Evolutionary conservation across 1,284 basidiomycete genomes (phyloP), one percentile per base, ranked within the genome.

Genomic region (Gymnopus androsaceus): DNA sequence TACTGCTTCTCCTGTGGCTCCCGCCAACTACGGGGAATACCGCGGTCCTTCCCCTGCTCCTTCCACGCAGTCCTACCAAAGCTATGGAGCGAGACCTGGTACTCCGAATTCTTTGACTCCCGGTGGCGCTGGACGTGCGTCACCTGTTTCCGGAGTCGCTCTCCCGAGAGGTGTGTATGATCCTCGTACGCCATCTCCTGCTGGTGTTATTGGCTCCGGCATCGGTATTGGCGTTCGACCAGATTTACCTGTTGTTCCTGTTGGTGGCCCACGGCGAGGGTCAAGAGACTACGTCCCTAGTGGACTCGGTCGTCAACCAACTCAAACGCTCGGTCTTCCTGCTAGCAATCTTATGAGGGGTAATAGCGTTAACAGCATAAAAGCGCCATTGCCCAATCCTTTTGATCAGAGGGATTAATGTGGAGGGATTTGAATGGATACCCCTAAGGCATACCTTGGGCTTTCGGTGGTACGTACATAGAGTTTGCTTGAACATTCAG

Each of bases 21-120:
- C 33, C 17, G 36, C 33, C 3, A 38, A 28, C 48, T 50, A 50
- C 30, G 48, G 48, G 15, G 34, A 37, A 25, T 50, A 50, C n/a
- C 48, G 36, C 8, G 15, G 27, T 38, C 34, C 25, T 19, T 38
- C 48, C 3, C 48, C 48, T 12, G 34, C 36, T 2, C 25, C 48
- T n/a, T 50, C 48, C 4, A 17, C 25, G 23, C 21, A 30, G 25
- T 37, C 48, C 11, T 28, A 36, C 19, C 34, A 36, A 36, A 50
- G 34, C 17, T 50, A 27, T 25, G 34, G 23, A 9, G 48, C 48
- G 14, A 37, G 48, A n/a, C 48, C 48, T 27, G 48, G 48, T 6
- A 50, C 48, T 9, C 48, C 48, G 5, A 38, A 19, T 14, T 12
- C 48, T 11, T 50, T 50, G 48, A 50, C 48, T 38, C 48, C 48